phyloP scores from a whole-genome alignment of 2,329 filamentous ascomycete species.

The Colletotrichum higginsianum region DNA sequence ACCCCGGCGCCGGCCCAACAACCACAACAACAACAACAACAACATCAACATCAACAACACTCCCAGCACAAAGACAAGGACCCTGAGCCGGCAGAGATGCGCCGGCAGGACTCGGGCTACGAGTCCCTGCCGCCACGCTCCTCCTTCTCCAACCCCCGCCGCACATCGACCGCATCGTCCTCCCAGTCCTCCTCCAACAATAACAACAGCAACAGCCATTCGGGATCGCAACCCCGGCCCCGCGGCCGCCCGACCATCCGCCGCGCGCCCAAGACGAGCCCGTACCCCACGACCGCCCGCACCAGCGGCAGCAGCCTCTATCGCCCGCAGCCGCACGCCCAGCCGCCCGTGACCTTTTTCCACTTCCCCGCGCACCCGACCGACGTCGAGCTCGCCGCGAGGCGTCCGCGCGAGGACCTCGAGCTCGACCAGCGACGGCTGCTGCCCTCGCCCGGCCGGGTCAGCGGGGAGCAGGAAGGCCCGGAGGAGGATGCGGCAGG shows the following conservation, averaged over 20 bases:
- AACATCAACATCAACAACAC: slow-evolving; percentile 24
- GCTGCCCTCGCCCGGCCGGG: background rate
- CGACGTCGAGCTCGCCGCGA: slow-evolving; percentile 50
- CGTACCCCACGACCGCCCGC: slow-evolving; percentile 39
- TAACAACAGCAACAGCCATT: background rate
- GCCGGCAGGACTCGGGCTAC: slow-evolving; percentile 72
- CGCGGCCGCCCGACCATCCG: slow-evolving; percentile 59
- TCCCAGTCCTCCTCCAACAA: slow-evolving; percentile 47
- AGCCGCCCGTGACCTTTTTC: slow-evolving; percentile 60
- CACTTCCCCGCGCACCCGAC: slow-evolving; percentile 61
- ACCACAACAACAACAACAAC: slow-evolving; percentile 29
- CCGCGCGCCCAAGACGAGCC: slow-evolving; percentile 57
- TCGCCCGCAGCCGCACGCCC: slow-evolving; percentile 42
- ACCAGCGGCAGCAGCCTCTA: slow-evolving; percentile 35
- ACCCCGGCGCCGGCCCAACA: slow-evolving; percentile 41
- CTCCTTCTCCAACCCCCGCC: slow-evolving; percentile 54
- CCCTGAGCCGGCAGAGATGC: slow-evolving; percentile 59
- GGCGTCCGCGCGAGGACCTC: slow-evolving; percentile 29
- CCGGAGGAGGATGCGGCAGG: slow-evolving; percentile 31
- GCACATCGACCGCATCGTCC: slow-evolving; percentile 52
- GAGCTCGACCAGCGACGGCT: slow-evolving; percentile 44
- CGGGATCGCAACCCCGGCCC: slow-evolving; percentile 46
- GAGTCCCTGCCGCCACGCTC: slow-evolving; percentile 63
- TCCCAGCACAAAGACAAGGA: slow-evolving; percentile 36
- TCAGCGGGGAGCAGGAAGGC: slow-evolving; percentile 29